Evolutionary conservation across 1,139 yeast species (phyloP).

Genomic region (Yamadazyma epiphylla): DNA sequence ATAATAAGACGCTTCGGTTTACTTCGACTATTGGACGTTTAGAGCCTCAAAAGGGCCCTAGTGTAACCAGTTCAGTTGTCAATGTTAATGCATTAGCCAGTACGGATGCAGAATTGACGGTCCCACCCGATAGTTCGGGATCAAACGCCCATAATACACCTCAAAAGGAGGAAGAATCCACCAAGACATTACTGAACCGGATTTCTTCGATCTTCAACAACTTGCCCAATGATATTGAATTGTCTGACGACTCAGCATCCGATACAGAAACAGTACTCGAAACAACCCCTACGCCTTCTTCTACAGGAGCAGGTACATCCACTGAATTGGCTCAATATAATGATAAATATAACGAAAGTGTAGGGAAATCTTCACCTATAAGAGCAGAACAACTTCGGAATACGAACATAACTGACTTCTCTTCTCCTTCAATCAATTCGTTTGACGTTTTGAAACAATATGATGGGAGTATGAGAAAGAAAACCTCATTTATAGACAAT

Average conservation of each 20-base stretch:
- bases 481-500: constrained; percentile 32
- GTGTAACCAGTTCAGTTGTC: constrained; percentile 29
- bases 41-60: constrained; percentile 16
- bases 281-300: background rate
- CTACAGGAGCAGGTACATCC: background rate
- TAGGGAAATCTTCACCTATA: constrained; percentile 29
- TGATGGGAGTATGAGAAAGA: constrained; percentile 22
- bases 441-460: constrained; percentile 29
- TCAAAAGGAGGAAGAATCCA: constrained; percentile 1
- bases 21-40: constrained; percentile 18
- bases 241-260: constrained; percentile 47
- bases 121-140: background rate
- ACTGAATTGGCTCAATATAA: constrained; percentile 22
- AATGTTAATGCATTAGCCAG: constrained; percentile 31
- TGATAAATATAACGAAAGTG: constrained; percentile 17
- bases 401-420: constrained; percentile 2
- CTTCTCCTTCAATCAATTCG: constrained; percentile 40
- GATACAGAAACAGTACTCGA: constrained; percentile 33
- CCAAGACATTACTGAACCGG: constrained; percentile 18
- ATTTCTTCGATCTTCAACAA: constrained; percentile 44
- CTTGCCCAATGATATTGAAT: constrained; percentile 46
- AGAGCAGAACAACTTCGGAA: constrained; percentile 20
- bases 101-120: constrained; percentile 11
- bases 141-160: too few species aligned
- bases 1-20: constrained; percentile 27